A percentile compares a stretch with the other conserved stretches of the same genome.
These are phyloP conservation scores for Hypoxylon sp. DNA, from an alignment of 2,329 filamentous ascomycete genomes.

Conservation along the genomic window DNA sequence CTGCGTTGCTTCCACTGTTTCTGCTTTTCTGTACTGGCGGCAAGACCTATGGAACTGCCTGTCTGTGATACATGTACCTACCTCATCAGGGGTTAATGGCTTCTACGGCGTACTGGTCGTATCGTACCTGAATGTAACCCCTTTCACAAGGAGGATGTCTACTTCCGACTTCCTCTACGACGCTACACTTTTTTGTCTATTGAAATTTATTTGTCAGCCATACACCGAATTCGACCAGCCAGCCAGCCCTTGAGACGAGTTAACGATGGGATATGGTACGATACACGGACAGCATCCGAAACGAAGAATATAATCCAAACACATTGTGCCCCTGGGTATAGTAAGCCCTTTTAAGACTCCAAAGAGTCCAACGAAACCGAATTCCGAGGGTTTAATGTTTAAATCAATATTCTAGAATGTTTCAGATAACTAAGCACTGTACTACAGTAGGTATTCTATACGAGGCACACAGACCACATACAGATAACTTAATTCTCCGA, in stretches of 20 bases:
- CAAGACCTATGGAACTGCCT: constrained; percentile 24
- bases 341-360: background rate
- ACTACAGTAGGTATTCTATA: constrained; percentile 17
- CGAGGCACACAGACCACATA: background rate
- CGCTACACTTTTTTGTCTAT: too few relatives aligned
- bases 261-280: background rate
- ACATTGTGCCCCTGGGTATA: background rate
- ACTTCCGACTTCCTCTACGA: too few relatives aligned
- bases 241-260: constrained; percentile 7
- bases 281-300: background rate
- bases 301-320: background rate
- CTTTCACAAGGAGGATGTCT: too few relatives aligned
- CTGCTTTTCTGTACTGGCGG: constrained; percentile 26
- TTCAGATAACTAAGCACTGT: too few relatives aligned
- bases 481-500: constrained; percentile 23
- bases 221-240: background rate
- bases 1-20: too few relatives aligned
- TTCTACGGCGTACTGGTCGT: too few relatives aligned
- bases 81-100: too few relatives aligned
- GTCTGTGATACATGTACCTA: too few relatives aligned
- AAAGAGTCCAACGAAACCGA: background rate
- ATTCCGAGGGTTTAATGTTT: constrained; percentile 6
- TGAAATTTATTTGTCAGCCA: too few relatives aligned
- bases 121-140: too few relatives aligned
- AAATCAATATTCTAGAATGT: constrained; percentile 26